Evolutionary conservation across 1,284 basidiomycete genomes (phyloP).

Genomic region (Marasmius sp.): DNA sequence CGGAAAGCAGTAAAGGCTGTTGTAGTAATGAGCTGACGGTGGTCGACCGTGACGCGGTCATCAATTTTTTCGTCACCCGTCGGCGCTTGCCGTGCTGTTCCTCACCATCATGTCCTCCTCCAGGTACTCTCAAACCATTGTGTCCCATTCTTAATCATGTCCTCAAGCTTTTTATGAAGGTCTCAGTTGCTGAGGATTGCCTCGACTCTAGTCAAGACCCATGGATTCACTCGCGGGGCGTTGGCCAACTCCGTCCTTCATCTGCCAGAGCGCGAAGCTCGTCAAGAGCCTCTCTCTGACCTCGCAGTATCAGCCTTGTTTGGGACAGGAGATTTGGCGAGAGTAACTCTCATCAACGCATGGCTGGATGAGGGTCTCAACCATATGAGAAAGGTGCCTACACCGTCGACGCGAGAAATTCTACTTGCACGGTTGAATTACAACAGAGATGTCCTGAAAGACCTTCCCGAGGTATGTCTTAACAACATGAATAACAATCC

Average conservation of each 20-base stretch:
- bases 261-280: slow-evolving; percentile 32
- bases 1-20: neutral
- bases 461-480: slow-evolving; percentile 61
- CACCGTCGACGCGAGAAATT: slow-evolving; percentile 42
- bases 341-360: slow-evolving; percentile 60
- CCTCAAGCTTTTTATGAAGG: slow-evolving; percentile 14
- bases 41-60: neutral
- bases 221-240: slow-evolving; percentile 73
- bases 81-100: neutral
- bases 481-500: neutral
- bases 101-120: slow-evolving; percentile 1
- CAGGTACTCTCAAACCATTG: neutral
- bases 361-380: slow-evolving; percentile 69
- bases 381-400: slow-evolving; percentile 40
- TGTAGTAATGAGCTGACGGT: neutral
- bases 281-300: slow-evolving; percentile 63
- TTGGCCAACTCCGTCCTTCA: slow-evolving; percentile 67
- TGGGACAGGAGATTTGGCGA: slow-evolving; percentile 65
- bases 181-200: slow-evolving; percentile 55
- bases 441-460: slow-evolving; percentile 61
- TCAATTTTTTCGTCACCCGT: neutral
- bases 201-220: slow-evolving; percentile 55
- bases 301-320: slow-evolving; percentile 71
- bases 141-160: neutral
- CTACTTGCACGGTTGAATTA: slow-evolving; percentile 53